A percentile compares a stretch with the other conserved stretches of the same genome.
phyloP scores from a whole-genome alignment of 2,329 filamentous ascomycete genomes.

The Fusarium oxysporum region DNA sequence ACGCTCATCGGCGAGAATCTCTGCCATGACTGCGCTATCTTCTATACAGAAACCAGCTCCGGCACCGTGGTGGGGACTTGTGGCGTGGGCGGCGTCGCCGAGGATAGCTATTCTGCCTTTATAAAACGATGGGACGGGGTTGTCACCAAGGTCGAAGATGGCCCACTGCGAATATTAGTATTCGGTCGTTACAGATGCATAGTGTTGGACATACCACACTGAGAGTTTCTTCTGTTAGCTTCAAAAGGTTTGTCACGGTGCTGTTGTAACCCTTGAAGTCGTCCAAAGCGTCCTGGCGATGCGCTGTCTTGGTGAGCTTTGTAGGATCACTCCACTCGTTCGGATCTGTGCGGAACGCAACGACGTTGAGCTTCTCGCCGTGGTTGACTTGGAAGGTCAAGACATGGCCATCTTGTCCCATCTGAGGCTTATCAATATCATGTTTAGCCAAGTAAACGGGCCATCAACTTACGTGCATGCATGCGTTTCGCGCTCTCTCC shows the following conservation, averaged over 20 bases:
- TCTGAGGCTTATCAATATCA: conserved; percentile 23
- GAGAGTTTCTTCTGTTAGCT: conserved; percentile 45
- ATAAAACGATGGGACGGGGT: conserved; percentile 56
- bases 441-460: rapidly evolving
- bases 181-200: not conserved
- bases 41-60: conserved; percentile 70
- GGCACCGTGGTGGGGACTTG: conserved; percentile 69
- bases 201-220: conserved; percentile 27
- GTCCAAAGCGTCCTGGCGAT: conserved; percentile 48
- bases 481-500: conserved; percentile 47
- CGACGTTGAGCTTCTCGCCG: conserved; percentile 66
- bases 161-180: conserved; percentile 52
- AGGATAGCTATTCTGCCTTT: conserved; percentile 60
- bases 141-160: conserved; percentile 59
- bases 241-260: conserved; percentile 47
- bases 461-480: conserved; percentile 39
- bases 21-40: conserved; percentile 56
- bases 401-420: conserved; percentile 65
- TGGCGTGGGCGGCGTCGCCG: conserved; percentile 73
- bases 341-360: conserved; percentile 55
- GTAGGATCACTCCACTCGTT: conserved; percentile 46
- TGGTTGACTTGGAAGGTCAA: conserved; percentile 69
- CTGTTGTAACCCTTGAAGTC: conserved; percentile 52
- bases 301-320: conserved; percentile 38
- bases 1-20: conserved; percentile 58